Conservation (phyloP, 2,329 filamentous ascomycete species). For the Aspergillus sp. region DNA sequence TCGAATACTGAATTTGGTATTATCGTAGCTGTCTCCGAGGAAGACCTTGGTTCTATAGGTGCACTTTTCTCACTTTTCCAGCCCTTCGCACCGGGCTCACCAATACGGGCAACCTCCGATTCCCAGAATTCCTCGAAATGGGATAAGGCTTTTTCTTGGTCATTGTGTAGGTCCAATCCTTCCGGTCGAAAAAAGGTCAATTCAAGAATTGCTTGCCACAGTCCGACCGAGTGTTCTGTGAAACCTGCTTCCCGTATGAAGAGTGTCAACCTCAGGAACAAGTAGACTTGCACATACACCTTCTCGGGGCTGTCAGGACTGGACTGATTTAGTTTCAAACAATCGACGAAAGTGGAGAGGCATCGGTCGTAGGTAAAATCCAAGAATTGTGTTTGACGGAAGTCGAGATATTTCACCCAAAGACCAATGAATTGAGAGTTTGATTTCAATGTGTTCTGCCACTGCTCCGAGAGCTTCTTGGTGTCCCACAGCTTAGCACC, state of each 20-base stretch:
- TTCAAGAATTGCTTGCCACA: constrained; percentile 79
- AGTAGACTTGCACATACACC: constrained; percentile 50
- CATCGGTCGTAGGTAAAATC: constrained; percentile 61
- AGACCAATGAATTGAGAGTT: constrained; percentile 53
- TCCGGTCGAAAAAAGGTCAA: constrained; percentile 55
- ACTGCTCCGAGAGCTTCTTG: constrained; percentile 53
- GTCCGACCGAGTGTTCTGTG: constrained; percentile 63
- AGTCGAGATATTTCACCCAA: constrained; percentile 67
- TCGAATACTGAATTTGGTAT: constrained; percentile 26
- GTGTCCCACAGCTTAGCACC: constrained; percentile 65
- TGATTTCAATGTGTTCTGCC: constrained; percentile 53
- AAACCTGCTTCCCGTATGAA: constrained; percentile 73
- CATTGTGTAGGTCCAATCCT: constrained; percentile 13
- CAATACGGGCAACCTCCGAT: constrained; percentile 67
- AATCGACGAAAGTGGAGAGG: constrained; percentile 51
- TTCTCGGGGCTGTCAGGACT: constrained; percentile 14
- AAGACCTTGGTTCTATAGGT: constrained; percentile 28
- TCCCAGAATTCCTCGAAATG: constrained; percentile 76
- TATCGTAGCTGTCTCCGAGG: constrained; percentile 15
- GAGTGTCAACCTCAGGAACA: constrained; percentile 65
- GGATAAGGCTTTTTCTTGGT: constrained; percentile 11
- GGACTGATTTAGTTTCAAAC: constrained; percentile 40
- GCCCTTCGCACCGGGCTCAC: constrained; percentile 62
- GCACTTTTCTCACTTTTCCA: constrained; percentile 45
- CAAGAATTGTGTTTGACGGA: constrained; percentile 58